Evolutionary conservation across 2,329 filamentous ascomycete species (phyloP).

Genomic region (Remersonia thermophila): DNA sequence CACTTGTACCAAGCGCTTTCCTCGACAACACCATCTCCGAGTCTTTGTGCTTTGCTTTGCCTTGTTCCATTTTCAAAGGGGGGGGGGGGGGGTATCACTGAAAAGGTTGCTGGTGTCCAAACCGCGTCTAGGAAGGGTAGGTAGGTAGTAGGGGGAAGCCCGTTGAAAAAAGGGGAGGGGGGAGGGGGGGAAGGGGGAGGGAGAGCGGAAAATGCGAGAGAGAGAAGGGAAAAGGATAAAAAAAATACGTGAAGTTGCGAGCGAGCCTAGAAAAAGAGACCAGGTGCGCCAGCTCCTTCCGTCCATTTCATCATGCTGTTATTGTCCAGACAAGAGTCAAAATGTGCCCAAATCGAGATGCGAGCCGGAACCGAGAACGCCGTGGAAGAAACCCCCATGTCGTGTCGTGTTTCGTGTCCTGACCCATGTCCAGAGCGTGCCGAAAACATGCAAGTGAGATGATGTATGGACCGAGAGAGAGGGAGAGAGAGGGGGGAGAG

Average conservation of each 20-base stretch:
- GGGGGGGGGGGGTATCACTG: conserved; percentile 8
- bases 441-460: conserved; percentile 8
- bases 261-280: no score
- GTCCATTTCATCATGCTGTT: neutral
- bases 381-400: conserved; percentile 13
- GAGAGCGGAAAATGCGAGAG: neutral
- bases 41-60: no score
- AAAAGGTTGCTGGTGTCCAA: conserved; percentile 10
- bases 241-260: neutral
- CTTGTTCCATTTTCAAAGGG: conserved; percentile 3
- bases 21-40: conserved; percentile 10
- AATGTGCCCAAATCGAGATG: neutral
- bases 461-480: conserved; percentile 6
- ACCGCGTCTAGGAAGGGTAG: conserved; percentile 10
- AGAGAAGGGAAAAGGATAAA: conserved; percentile 1
- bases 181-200: neutral
- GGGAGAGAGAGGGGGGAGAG: conserved; percentile 6
- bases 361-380: conserved; percentile 13
- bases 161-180: conserved; percentile 3
- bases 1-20: conserved; percentile 1
- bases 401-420: conserved; percentile 9
- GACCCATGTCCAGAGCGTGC: conserved; percentile 7
- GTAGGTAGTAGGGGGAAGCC: conserved; percentile 4
- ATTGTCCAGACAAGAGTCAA: neutral
- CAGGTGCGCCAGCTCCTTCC: no score